Base-by-base conservation (phyloP, 2,329 filamentous ascomycete species). In the Penicillium psychrosexuale region DNA sequence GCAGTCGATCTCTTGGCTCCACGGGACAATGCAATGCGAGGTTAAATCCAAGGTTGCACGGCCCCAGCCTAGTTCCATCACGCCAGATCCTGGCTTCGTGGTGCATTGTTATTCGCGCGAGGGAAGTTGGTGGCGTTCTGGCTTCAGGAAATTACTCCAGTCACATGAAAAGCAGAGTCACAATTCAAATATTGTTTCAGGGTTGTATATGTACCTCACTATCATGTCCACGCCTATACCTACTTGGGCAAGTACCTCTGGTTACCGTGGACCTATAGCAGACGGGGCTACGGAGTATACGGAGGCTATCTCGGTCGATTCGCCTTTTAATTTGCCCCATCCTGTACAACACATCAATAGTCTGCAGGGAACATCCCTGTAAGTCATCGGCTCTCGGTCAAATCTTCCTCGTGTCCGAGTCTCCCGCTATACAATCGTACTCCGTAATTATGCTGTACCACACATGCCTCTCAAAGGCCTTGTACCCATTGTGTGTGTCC, bases 21-120 rank as follows among this genome's bases (percentile, higher is more conserved):
- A 59, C 61, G 57, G 60, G 58, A 63, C 53, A 59, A 65, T 65
- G 63, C 63, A 65, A 65, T 65, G 63, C 61, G 61, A 64, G 63
- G 60, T 65, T 65, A 65, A 64, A 61, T 64, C 57, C 24, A 19
- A 51, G 51, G 61, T 64, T 53, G 61, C 60, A 64, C 63, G 60
- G 57, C 51, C 56, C 57, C 50, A 40, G 47, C 36, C 9, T 42
- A 51, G 49, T 50, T 39, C 30, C 37, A 28, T 49, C 48, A 46
- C 54, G 51, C 58, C 39, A 47, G 51, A 60, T 60, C 57, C 57
- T 57, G 38, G 38, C 51, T 38, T 52, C 55, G 61, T 62, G 61
- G 57, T 63, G 61, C 5, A 39, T n/a, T 56, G 47, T 58, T 24
- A 63, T 61, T 63, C 49, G 57, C 42, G 39, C 34, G 17, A 46